Base-by-base conservation (phyloP, 305 asterid genomes). In the Caryopteris hybrid region DNA sequence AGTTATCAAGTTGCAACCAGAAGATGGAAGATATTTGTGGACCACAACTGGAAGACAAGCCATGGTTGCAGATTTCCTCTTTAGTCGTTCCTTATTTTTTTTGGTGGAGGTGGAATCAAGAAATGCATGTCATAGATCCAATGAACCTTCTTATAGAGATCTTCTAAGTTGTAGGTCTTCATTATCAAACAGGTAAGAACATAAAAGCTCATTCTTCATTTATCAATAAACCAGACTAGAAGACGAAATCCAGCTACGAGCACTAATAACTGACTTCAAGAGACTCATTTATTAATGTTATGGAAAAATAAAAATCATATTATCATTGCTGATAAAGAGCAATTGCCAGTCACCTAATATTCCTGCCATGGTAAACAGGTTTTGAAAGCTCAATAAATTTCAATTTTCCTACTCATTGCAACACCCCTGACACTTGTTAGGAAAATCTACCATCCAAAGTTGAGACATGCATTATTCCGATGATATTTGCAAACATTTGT, bases 11-110 rank as follows among this genome's bases (percentile, higher is more conserved):
- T 33, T 46, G 45, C n/a, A 25, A 20, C 21, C 22, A n/a, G 21
- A 52, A 23, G 31, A 39, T 54, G 23, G 39, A 18, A 45, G 23
- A 39, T 53, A 8, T n/a, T 41, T 34, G 46, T 31, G 29, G 23
- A 63, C 59, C 31, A 3, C 17, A 71, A 13, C 71, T 55, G 66
- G 23, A 33, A 64, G 60, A 72, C 25, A 57, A 8, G 17, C 11
- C 41, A 64, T 16, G 34, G 21, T n/a, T n/a, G n/a, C n/a, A n/a
- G n/a, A n/a, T n/a, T n/a, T n/a, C n/a, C n/a, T n/a, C 33, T 11
- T 34, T 4, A 2, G 50, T 33, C 21, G 34, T 50, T 31, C 6
- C 36, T 8, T 31, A 5, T 4, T 31, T 31, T 31, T 31, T 27
- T 31, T 47, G 12, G 18, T 31, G 33, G 17, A 25, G 16, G 14